These are phyloP conservation scores for Tranzscheliella williamsii DNA, from an alignment of 1,284 basidiomycete genomes.

Conservation along the genomic window DNA sequence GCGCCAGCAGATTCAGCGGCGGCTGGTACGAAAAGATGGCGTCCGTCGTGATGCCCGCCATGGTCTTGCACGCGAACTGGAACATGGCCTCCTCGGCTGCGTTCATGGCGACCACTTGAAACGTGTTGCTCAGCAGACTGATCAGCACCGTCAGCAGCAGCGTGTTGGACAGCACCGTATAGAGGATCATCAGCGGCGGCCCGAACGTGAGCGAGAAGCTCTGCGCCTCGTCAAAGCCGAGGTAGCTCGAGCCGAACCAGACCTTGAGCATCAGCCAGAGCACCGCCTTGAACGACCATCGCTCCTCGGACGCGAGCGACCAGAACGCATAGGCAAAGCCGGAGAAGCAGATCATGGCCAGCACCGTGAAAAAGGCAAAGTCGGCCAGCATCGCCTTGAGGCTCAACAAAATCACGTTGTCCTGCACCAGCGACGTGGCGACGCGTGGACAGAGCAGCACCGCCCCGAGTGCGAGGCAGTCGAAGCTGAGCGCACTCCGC, in stretches of 20 bases:
- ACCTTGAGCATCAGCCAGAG: conserved; percentile 88
- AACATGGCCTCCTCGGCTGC: conserved; percentile 93
- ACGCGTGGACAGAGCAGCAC: conserved; percentile 60
- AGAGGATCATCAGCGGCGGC: conserved; percentile 74
- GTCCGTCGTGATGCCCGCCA: conserved; percentile 75
- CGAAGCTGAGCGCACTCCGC: conserved; percentile 56
- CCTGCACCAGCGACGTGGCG: conserved; percentile 60
- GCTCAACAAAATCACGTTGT: conserved; percentile 62
- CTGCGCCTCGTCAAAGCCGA: conserved; percentile 43
- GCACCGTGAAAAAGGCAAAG: conserved; percentile 70
- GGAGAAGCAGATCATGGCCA: conserved; percentile 71
- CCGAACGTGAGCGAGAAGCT: conserved; percentile 80
- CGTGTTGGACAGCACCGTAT: conserved; percentile 68
- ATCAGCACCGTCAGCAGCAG: conserved; percentile 70
- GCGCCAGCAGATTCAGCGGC: conserved; percentile 66
- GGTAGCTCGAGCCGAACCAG: conserved; percentile 63
- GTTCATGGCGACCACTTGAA: conserved; percentile 86
- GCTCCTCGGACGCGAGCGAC: conserved; percentile 67
- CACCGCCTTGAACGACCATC: conserved; percentile 67
- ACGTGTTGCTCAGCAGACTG: conserved; percentile 89
- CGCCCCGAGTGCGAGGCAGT: conserved; percentile 58
- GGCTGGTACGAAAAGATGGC: conserved; percentile 90
- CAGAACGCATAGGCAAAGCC: conserved; percentile 89
- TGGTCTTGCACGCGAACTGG: conserved; percentile 69
- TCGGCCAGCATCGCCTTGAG: conserved; percentile 72